Base-by-base conservation (phyloP, 352 stramenopile species). In the Halophytophthora batemanensis region DNA sequence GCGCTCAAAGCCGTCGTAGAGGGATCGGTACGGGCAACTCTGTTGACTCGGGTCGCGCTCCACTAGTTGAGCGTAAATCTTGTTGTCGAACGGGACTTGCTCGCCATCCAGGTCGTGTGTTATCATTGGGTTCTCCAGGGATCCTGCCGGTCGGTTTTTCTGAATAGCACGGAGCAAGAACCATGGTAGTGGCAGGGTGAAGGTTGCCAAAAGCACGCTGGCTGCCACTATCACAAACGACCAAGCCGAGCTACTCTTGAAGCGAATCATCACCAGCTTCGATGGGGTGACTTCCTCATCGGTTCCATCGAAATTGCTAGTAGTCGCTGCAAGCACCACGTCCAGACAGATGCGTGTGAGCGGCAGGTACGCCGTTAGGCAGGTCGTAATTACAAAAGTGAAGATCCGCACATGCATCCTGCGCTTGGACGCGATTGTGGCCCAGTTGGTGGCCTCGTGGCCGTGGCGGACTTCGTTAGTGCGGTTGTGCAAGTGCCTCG, bases 1-100 rank as follows among this genome's bases (percentile, higher is more conserved):
- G 41, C 54, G 59, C 46, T 82, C 72, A 21, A 77, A 80, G 7
- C 72, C 69, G 7, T 50, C 58, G 53, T 82, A 82, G 13, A 82
- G 60, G 44, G 71, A 77, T 6, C 62, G 58, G 43, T 77, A 82
- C 1, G 72, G 72, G 37, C 63, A 77, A 3, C 53, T 48, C 3
- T 73, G 36, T 23, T 82, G 71, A 8, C 47, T 67, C 2, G 72
- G 64, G 12, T 80, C 61, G 5, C 54, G 67, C 1, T 53, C 47
- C 5, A 82, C 56, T 0, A 74, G 51, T 3, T 56, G 62, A 2
- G 63, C 38, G 57, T 77, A 82, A 19, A 76, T 61, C 25, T 77
- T 74, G 36, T 75, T 50, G 35, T 74, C 53, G 29, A 74, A 71
- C 2, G 57, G 44, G 2, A 75, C 62, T 13, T 55, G 33, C 28